phyloP scores from a whole-genome alignment of 371 early-diverging fungal genomes.

The Lichtheimia ornata region DNA sequence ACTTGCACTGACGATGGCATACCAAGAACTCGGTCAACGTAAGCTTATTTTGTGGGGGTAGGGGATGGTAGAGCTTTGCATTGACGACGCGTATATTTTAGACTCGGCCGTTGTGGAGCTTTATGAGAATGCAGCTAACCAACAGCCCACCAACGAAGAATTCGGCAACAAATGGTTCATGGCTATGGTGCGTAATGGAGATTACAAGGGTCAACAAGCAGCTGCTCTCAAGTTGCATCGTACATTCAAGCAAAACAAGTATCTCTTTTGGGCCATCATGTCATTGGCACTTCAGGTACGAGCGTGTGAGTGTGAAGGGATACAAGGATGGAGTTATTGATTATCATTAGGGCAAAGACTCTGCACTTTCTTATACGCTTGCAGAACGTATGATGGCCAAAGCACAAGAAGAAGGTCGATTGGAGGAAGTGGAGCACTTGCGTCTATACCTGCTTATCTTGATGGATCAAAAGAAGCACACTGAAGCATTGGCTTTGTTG shows the following conservation, averaged over 20 bases:
- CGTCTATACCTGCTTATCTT: conserved; percentile 72
- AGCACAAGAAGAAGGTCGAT: conserved; percentile 68
- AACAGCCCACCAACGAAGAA: conserved; percentile 73
- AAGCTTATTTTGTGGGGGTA: conserved; percentile 12
- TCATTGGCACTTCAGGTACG: conserved; percentile 69
- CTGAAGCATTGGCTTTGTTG: conserved; percentile 65
- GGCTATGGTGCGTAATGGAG: conserved; percentile 73
- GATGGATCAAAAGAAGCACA: conserved; percentile 60
- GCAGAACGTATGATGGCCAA: conserved; percentile 89
- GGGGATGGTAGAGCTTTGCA: not conserved
- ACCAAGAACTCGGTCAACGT: conserved; percentile 65
- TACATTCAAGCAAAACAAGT: conserved; percentile 73
- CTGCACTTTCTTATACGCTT: conserved; percentile 61
- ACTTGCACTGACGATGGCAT: conserved; percentile 74
- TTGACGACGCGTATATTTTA: conserved; percentile 15
- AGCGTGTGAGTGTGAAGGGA: not conserved
- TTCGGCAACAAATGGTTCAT: conserved; percentile 82
- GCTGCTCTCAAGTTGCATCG: conserved; percentile 84
- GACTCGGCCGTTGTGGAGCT: conserved; percentile 70
- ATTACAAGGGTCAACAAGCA: conserved; percentile 80
- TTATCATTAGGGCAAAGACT: conserved; percentile 27
- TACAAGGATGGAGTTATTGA: not conserved
- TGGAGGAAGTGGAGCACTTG: conserved; percentile 59
- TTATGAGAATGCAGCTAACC: conserved; percentile 71
- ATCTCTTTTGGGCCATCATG: conserved; percentile 90